Conservation (phyloP, 257 asterid genomes). For the Fraxinus americana region DNA sequence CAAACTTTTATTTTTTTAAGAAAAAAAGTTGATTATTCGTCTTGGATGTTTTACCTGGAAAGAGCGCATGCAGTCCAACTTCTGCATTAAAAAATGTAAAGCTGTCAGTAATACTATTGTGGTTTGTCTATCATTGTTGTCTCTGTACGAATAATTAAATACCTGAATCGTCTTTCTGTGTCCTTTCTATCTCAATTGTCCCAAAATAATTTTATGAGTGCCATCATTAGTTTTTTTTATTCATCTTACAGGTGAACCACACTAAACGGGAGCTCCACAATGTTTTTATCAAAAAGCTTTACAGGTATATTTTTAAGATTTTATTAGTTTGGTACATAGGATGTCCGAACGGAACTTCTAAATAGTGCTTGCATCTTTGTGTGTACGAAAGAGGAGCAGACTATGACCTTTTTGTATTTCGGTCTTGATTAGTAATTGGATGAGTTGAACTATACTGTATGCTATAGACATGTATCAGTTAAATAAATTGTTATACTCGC, state of each 20-base stretch:
- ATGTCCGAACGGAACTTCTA: not conserved
- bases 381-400: not conserved
- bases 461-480: not conserved
- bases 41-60: not conserved
- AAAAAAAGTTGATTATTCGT: not conserved
- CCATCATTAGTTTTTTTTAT: not conserved
- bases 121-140: not conserved
- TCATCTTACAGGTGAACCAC: slow-evolving; percentile 70
- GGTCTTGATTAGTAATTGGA: not conserved
- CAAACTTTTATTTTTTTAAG: not conserved
- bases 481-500: slow-evolving; percentile 25
- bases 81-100: not conserved
- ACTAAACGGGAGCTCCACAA: slow-evolving; percentile 92
- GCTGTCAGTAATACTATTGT: slow-evolving; percentile 1
- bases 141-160: slow-evolving; percentile 3
- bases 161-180: not conserved
- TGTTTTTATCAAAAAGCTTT: slow-evolving; percentile 65
- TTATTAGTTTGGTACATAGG: not conserved
- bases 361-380: not conserved
- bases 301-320: slow-evolving; percentile 54
- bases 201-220: slow-evolving; percentile 9
- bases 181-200: not conserved
- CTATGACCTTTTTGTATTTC: not conserved
- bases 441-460: not conserved
- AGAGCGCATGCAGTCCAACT: not conserved